A percentile compares a stretch with the other conserved stretches of the same genome.
These are phyloP conservation scores for Spathaspora girioi DNA, from an alignment of 805 yeast genomes.

Conservation along the genomic window DNA sequence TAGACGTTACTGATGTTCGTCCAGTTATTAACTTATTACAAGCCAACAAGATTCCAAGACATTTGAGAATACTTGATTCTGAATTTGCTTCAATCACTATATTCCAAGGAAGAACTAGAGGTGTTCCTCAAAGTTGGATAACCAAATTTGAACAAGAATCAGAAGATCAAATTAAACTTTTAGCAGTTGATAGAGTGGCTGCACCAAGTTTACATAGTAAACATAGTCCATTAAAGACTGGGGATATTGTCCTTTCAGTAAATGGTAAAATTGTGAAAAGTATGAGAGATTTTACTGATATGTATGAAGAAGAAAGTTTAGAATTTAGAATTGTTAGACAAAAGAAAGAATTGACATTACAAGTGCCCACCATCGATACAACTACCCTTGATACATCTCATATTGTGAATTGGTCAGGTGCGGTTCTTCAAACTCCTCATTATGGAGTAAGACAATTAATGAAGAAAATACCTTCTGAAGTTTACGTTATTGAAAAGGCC, in stretches of 20 bases:
- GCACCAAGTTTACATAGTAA: slow-evolving; percentile 33
- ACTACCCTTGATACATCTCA: slow-evolving; percentile 57
- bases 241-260: slow-evolving; percentile 75
- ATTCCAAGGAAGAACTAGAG: slow-evolving; percentile 74
- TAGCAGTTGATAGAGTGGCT: slow-evolving; percentile 67
- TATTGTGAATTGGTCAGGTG: slow-evolving; percentile 80
- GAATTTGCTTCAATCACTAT: slow-evolving; percentile 70
- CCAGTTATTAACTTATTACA: slow-evolving; percentile 55
- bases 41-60: slow-evolving; percentile 45
- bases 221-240: slow-evolving; percentile 45
- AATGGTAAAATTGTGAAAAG: slow-evolving; percentile 62
- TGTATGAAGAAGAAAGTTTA: slow-evolving; percentile 40
- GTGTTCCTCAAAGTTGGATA: slow-evolving; percentile 88
- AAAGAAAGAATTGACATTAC: slow-evolving; percentile 56
- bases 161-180: slow-evolving; percentile 66
- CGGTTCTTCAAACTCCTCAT: slow-evolving; percentile 82
- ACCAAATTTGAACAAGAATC: slow-evolving; percentile 57
- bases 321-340: slow-evolving; percentile 68
- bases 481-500: slow-evolving; percentile 73
- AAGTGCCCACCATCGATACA: slow-evolving; percentile 63
- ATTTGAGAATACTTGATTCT: slow-evolving; percentile 68
- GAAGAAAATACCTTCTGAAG: slow-evolving; percentile 72
- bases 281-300: slow-evolving; percentile 61
- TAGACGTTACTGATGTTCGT: slow-evolving; percentile 66
- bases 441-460: slow-evolving; percentile 86